These are phyloP conservation scores for Boletellus ananas DNA, from an alignment of 768 basidiomycete species.

Conservation along the genomic window DNA sequence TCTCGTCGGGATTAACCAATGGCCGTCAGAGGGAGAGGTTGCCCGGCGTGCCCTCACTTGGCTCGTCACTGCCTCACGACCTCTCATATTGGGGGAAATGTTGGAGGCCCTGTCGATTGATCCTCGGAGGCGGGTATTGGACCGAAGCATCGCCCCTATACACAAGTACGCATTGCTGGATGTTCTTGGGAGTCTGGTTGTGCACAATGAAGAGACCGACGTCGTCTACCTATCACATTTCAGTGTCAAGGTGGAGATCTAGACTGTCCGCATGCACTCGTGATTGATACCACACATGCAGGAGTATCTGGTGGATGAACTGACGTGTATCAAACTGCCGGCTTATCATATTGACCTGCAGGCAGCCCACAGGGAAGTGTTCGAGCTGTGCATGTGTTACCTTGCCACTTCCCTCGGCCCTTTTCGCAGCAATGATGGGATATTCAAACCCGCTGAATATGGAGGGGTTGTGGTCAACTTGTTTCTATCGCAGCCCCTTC, in stretches of 20 bases:
- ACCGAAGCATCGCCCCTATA: neutral
- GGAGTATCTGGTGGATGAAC: neutral
- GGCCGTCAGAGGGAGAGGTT: neutral
- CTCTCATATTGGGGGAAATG: slow-evolving; percentile 2
- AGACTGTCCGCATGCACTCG: neutral
- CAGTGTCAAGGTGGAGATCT: neutral
- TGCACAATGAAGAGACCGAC: neutral
- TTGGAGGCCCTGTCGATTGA: neutral
- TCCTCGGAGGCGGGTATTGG: neutral
- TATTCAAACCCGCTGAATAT: neutral
- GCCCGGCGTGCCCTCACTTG: neutral
- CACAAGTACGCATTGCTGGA: neutral
- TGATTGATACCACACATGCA: neutral
- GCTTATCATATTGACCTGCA: neutral
- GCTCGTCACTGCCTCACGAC: slow-evolving; percentile 1
- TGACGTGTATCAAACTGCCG: neutral
- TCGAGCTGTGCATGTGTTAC: neutral
- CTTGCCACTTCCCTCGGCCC: neutral
- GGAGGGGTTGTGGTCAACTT: neutral
- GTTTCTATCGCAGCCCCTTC: neutral
- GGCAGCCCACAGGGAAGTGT: neutral
- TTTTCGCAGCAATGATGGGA: neutral
- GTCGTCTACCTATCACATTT: neutral
- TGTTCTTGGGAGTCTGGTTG: neutral
- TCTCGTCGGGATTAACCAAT: neutral